phyloP scores from a whole-genome alignment of 1,284 basidiomycete genomes.

The Ustilago lituana region DNA sequence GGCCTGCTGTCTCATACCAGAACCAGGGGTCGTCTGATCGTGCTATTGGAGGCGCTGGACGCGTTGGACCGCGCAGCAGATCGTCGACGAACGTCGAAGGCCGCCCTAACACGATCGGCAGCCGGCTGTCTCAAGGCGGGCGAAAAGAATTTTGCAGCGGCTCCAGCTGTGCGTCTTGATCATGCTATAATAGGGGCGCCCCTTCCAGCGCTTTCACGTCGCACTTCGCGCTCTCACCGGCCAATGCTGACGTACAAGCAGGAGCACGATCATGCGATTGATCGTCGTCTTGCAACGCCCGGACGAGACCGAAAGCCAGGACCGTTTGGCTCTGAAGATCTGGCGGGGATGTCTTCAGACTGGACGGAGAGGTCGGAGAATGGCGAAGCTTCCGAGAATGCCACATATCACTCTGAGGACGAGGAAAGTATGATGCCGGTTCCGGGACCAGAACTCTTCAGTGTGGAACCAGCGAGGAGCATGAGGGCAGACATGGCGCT shows the following conservation, averaged over 20 bases:
- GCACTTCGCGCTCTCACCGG: slow-evolving; percentile 13
- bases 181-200: not conserved
- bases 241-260: not conserved
- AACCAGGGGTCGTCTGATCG: slow-evolving; percentile 17
- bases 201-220: not conserved
- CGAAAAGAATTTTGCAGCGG: not conserved
- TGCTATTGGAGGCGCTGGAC: slow-evolving; percentile 26
- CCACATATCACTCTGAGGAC: slow-evolving; percentile 21
- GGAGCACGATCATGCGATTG: slow-evolving; percentile 3
- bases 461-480: slow-evolving; percentile 4
- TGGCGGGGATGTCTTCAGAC: slow-evolving; percentile 46
- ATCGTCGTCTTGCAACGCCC: slow-evolving; percentile 7
- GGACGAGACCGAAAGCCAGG: slow-evolving; percentile 4
- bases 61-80: slow-evolving; percentile 19
- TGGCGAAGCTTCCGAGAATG: slow-evolving; percentile 36
- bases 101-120: not conserved
- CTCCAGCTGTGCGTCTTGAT: not conserved
- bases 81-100: slow-evolving; percentile 11
- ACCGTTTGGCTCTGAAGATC: slow-evolving; percentile 13
- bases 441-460: slow-evolving; percentile 11
- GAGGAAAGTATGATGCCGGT: slow-evolving; percentile 9
- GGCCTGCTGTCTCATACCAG: slow-evolving; percentile 31
- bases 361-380: slow-evolving; percentile 52
- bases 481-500: not conserved
- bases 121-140: not conserved